A percentile compares a stretch with the other conserved stretches of the same genome.
Conservation (phyloP, 352 stramenopile genomes). For the Pythium rhizo-oryzae region DNA sequence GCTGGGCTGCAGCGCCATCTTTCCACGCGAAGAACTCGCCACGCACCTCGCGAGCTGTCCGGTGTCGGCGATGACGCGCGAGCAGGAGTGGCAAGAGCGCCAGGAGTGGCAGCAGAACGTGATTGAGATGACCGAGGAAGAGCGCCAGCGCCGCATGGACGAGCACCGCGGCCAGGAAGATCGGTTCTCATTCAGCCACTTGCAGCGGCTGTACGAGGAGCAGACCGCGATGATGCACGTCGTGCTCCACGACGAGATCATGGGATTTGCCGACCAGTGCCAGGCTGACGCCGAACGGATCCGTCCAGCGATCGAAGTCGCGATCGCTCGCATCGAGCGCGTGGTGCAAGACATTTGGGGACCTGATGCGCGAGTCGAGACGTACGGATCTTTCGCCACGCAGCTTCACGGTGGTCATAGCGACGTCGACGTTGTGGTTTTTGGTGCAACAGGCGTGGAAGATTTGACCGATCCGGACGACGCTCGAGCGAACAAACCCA, state of each 20-base stretch:
- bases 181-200: slow-evolving; percentile 57
- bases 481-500: neutral
- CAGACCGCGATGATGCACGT: slow-evolving; percentile 79
- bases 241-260: slow-evolving; percentile 79
- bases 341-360: slow-evolving; percentile 59
- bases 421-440: slow-evolving; percentile 84
- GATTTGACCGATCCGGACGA: neutral
- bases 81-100: slow-evolving; percentile 81
- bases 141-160: slow-evolving; percentile 70
- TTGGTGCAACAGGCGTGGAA: slow-evolving; percentile 42
- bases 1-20: slow-evolving; percentile 81
- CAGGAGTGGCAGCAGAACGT: slow-evolving; percentile 66
- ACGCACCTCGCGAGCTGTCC: slow-evolving; percentile 67
- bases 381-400: slow-evolving; percentile 78
- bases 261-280: slow-evolving; percentile 57
- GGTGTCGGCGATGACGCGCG: slow-evolving; percentile 67
- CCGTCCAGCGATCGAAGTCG: slow-evolving; percentile 49
- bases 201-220: slow-evolving; percentile 83
- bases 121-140: slow-evolving; percentile 73
- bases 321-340: slow-evolving; percentile 48
- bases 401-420: slow-evolving; percentile 63
- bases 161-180: slow-evolving; percentile 42
- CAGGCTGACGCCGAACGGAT: slow-evolving; percentile 39
- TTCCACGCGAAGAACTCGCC: slow-evolving; percentile 66
- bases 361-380: slow-evolving; percentile 48